phyloP scores from a whole-genome alignment of 2,329 filamentous ascomycete genomes.

The Alternaria panax region DNA sequence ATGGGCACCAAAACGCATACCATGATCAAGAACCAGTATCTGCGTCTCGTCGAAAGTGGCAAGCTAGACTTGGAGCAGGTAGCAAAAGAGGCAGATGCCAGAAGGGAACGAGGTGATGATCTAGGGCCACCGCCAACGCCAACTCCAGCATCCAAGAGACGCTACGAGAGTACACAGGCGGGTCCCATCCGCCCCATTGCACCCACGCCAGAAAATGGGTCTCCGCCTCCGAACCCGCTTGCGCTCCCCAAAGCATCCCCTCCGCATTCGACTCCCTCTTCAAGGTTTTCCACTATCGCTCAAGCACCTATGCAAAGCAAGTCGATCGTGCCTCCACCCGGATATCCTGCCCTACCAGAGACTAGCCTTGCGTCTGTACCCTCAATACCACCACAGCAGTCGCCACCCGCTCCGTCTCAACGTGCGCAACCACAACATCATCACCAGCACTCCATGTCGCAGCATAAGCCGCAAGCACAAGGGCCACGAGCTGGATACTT shows the following conservation, averaged over 20 bases:
- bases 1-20: conserved; percentile 86
- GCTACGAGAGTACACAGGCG: conserved; percentile 54
- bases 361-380: conserved; percentile 38
- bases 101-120: conserved; percentile 54
- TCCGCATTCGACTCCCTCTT: conserved; percentile 32
- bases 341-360: conserved; percentile 35
- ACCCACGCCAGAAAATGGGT: conserved; percentile 55
- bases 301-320: conserved; percentile 44
- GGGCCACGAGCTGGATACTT: conserved; percentile 48
- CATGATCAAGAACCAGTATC: conserved; percentile 70
- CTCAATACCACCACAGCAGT: conserved; percentile 40
- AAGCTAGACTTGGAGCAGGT: conserved; percentile 52
- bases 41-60: conserved; percentile 55
- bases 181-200: conserved; percentile 53
- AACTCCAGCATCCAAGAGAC: conserved; percentile 56
- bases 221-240: conserved; percentile 34
- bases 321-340: conserved; percentile 30
- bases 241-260: conserved; percentile 51
- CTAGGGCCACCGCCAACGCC: conserved; percentile 58
- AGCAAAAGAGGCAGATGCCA: conserved; percentile 53
- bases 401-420: conserved; percentile 36
- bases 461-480: conserved; percentile 38
- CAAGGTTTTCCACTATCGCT: conserved; percentile 43
- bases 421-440: conserved; percentile 38
- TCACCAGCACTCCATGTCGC: conserved; percentile 36